Evolutionary conservation across 768 basidiomycete species (phyloP).

Genomic region (Nidularia pulvinata): DNA sequence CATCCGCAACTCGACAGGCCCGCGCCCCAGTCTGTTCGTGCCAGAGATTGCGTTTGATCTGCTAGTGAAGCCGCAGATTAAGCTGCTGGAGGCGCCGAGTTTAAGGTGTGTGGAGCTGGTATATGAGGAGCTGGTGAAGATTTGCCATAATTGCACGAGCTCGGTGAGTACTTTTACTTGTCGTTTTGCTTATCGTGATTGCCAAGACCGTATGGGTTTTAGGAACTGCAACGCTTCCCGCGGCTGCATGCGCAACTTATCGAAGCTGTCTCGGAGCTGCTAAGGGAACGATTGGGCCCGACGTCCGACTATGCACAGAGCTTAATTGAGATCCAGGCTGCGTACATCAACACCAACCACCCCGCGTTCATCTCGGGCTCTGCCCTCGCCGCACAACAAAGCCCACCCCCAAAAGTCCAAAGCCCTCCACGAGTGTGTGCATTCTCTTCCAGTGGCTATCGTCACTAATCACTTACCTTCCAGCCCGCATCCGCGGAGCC

Average conservation of each 20-base stretch:
- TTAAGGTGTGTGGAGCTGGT: conserved; percentile 96
- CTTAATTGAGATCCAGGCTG: conserved; percentile 95
- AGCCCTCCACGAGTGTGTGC: conserved; percentile 47
- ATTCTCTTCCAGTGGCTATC: conserved; percentile 2
- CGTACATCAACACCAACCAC: conserved; percentile 99
- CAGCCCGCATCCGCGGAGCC: conserved; percentile 70
- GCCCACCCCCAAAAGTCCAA: conserved; percentile 37
- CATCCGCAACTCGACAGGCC: conserved; percentile 97
- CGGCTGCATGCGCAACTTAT: conserved; percentile 90
- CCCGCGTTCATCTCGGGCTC: conserved; percentile 90
- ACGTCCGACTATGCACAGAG: conserved; percentile 97
- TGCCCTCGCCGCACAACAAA: conserved; percentile 55
- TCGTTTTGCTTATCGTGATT: too few species aligned
- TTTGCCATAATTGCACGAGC: conserved; percentile 98
- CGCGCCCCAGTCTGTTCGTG: conserved; percentile 93
- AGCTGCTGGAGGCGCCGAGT: conserved; percentile 92
- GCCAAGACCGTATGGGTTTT: too few species aligned
- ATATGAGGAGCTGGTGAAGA: conserved; percentile 98
- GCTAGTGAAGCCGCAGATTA: conserved; percentile 97
- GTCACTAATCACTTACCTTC: conserved; percentile 10
- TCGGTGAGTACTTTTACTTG: conserved; percentile 43
- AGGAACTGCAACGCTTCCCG: conserved; percentile 98
- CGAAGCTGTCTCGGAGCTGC: conserved; percentile 95
- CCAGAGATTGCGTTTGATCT: conserved; percentile 98
- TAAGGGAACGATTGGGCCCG: conserved; percentile 94